phyloP scores from a whole-genome alignment of 1,284 basidiomycete species.

The Puccinia hordei region DNA sequence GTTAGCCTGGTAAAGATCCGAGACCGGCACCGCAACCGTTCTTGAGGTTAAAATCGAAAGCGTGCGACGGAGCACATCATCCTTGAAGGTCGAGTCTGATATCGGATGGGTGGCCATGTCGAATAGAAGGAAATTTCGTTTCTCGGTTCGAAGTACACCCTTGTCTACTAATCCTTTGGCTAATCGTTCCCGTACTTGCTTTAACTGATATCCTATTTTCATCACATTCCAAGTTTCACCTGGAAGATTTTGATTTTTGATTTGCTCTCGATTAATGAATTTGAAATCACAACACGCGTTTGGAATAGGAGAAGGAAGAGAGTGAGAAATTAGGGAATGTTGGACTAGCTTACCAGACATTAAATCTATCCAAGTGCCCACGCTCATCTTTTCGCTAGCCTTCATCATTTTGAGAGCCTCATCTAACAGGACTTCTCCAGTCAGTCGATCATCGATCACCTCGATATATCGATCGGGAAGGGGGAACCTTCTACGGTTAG shows the following conservation, averaged over 20 bases:
- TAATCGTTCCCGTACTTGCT: slow-evolving; percentile 91
- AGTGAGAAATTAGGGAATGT: slow-evolving; percentile 31
- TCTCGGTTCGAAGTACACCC: slow-evolving; percentile 92
- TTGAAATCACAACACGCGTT: slow-evolving; percentile 11
- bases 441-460: slow-evolving; percentile 84
- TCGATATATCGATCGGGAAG: slow-evolving; percentile 82
- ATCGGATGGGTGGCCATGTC: slow-evolving; percentile 98
- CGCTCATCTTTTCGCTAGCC: slow-evolving; percentile 73
- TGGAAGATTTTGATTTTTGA: too few relatives aligned
- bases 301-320: neutral
- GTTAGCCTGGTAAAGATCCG: slow-evolving; percentile 69
- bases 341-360: slow-evolving; percentile 71
- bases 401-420: slow-evolving; percentile 95
- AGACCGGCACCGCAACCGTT: slow-evolving; percentile 75
- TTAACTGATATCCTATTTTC: slow-evolving; percentile 96
- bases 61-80: slow-evolving; percentile 74
- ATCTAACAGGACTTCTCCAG: slow-evolving; percentile 91
- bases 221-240: slow-evolving; percentile 98
- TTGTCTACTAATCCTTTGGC: slow-evolving; percentile 98
- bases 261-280: neutral
- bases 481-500: slow-evolving; percentile 73
- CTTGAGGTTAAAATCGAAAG: slow-evolving; percentile 76
- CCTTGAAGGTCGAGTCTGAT: slow-evolving; percentile 84
- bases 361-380: slow-evolving; percentile 89
- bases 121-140: slow-evolving; percentile 94